Conservation (phyloP, 257 asterid genomes). For the Fraxinus pennsylvanica region DNA sequence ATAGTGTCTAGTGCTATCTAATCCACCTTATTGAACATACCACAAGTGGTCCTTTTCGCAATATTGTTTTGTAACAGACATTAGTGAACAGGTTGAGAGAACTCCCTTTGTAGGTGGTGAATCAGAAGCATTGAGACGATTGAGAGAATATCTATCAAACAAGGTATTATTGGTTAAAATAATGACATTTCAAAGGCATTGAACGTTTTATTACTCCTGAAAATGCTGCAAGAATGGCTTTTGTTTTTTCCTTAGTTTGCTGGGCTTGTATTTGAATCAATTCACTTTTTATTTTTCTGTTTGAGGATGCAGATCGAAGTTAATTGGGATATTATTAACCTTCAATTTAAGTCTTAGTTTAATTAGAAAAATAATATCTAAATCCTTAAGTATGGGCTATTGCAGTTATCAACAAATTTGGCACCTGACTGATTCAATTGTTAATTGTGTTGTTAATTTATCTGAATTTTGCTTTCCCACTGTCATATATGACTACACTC, state of each 20-base stretch:
- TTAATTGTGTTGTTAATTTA: conserved; percentile 5
- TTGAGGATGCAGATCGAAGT: not conserved
- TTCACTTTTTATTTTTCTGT: not conserved
- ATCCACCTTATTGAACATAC: not conserved
- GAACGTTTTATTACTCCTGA: not conserved
- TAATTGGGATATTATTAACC: not conserved
- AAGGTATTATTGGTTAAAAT: conserved; percentile 44
- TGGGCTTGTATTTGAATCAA: not conserved
- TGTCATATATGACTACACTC: conserved; percentile 3
- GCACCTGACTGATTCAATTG: not conserved
- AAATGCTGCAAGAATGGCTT: conserved; percentile 14
- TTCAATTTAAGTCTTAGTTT: not conserved
- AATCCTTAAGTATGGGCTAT: not conserved
- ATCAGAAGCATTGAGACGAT: conserved; percentile 83
- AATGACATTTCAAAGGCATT: not conserved
- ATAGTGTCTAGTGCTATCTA: not conserved
- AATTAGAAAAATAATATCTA: not conserved
- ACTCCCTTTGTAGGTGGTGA: conserved; percentile 93
- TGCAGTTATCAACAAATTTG: not conserved
- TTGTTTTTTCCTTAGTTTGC: not conserved
- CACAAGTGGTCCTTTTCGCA: not conserved
- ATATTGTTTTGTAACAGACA: conserved; percentile 17
- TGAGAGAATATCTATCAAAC: conserved; percentile 65
- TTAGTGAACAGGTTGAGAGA: conserved; percentile 53
- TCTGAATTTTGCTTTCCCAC: conserved; percentile 11